Conservation (phyloP, 2,329 filamentous ascomycete genomes). For the Cadophora sp. region DNA sequence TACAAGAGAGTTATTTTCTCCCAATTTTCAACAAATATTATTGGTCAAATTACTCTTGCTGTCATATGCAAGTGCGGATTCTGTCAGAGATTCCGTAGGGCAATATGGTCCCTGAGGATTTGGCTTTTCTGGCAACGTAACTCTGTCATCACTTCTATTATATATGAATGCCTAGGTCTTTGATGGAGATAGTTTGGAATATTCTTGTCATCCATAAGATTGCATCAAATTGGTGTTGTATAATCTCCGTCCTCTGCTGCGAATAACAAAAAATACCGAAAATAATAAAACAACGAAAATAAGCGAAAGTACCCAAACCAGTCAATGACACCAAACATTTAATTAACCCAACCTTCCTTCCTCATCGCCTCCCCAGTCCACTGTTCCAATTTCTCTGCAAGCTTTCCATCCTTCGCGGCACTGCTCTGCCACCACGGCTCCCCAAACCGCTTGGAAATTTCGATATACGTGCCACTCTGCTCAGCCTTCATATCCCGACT, state of each 20-base stretch:
- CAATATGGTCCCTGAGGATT: too few species aligned
- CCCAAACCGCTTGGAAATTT: slow-evolving; percentile 43
- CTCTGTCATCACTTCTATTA: too few species aligned
- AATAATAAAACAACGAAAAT: not conserved
- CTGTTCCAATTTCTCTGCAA: slow-evolving; percentile 46
- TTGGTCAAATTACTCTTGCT: too few species aligned
- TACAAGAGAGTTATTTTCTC: too few species aligned
- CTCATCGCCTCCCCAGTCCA: slow-evolving; percentile 46
- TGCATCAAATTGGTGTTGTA: not conserved
- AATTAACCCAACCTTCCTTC: slow-evolving; percentile 43
- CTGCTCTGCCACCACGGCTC: slow-evolving; percentile 47
- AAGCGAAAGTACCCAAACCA: not conserved
- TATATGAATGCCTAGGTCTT: too few species aligned
- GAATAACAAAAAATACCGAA: not conserved
- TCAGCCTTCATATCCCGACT: slow-evolving; percentile 48
- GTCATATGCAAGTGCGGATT: too few species aligned
- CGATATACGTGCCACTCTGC: slow-evolving; percentile 48
- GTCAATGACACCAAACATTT: too few species aligned
- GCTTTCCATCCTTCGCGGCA: slow-evolving; percentile 45
- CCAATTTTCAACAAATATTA: too few species aligned
- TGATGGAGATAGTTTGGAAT: too few species aligned
- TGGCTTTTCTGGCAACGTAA: too few species aligned
- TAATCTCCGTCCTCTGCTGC: not conserved
- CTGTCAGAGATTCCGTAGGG: too few species aligned
- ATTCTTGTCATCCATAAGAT: not conserved